Evolutionary conservation across 257 asterid genomes (phyloP).

Genomic region (Solanum piurae): DNA sequence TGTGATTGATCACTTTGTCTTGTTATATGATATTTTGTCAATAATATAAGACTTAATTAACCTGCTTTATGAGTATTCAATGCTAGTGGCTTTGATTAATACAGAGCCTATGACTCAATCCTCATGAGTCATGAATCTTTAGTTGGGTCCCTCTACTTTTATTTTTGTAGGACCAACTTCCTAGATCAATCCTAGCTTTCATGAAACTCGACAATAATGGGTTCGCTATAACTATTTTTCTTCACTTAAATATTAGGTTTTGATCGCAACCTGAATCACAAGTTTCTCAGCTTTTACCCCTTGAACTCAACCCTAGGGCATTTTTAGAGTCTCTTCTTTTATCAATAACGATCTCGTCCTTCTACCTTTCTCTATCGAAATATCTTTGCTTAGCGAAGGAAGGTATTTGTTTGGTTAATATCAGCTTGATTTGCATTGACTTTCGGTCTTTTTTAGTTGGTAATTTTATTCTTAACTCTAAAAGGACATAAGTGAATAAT

Average conservation of each 20-base stretch:
- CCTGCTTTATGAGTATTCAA: neutral
- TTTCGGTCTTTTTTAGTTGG: neutral
- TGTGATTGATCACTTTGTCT: neutral
- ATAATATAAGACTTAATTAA: neutral
- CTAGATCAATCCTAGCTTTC: neutral
- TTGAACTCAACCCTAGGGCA: neutral
- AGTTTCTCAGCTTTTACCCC: neutral
- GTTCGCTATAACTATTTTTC: neutral
- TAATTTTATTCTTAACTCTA: neutral
- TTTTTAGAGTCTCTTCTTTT: neutral
- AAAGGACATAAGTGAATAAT: neutral
- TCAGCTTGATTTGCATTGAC: neutral
- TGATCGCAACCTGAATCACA: neutral
- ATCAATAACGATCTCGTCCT: neutral
- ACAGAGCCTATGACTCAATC: neutral
- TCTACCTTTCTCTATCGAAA: neutral
- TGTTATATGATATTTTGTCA: neutral
- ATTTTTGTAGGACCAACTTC: neutral
- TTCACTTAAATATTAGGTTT: neutral
- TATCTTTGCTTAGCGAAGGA: neutral
- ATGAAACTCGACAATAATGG: neutral
- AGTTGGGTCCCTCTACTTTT: neutral
- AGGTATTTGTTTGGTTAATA: neutral
- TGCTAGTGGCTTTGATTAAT: neutral
- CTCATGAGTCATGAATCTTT: neutral